These are phyloP conservation scores for Cadophora sp. DNA, from an alignment of 2,329 filamentous ascomycete genomes.

Conservation along the genomic window DNA sequence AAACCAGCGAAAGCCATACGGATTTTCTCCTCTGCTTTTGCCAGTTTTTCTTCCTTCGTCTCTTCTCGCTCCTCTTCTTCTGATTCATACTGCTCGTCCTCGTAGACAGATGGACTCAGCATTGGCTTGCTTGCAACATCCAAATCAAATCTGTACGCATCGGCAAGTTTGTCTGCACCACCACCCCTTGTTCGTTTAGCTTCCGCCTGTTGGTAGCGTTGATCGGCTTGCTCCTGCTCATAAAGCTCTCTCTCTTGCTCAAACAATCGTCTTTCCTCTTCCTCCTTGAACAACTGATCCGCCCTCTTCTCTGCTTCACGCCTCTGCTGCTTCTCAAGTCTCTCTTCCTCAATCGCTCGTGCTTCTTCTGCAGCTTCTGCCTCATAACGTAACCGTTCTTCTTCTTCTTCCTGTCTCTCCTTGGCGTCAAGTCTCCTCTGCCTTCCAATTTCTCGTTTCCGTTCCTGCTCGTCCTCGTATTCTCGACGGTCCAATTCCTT, in stretches of 20 bases:
- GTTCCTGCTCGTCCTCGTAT: slow-evolving; percentile 11
- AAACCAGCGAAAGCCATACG: slow-evolving; percentile 20
- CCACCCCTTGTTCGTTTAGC: not conserved
- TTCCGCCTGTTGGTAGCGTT: slow-evolving; percentile 2
- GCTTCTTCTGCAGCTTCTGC: slow-evolving; percentile 4
- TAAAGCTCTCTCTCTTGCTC: not conserved
- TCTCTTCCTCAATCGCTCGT: slow-evolving; percentile 7
- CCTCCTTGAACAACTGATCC: slow-evolving; percentile 8
- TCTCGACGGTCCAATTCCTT: not conserved
- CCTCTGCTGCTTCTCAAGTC: slow-evolving; percentile 12
- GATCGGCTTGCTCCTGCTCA: not conserved
- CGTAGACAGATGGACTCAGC: slow-evolving; percentile 18
- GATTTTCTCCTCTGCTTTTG: slow-evolving; percentile 22
- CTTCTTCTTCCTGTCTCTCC: slow-evolving; percentile 6
- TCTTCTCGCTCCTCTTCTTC: slow-evolving; percentile 20
- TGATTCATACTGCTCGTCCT: slow-evolving; percentile 3
- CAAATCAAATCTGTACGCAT: slow-evolving; percentile 3
- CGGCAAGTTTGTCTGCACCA: slow-evolving; percentile 4
- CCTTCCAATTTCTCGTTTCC: slow-evolving; percentile 11
- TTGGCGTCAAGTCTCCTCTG: slow-evolving; percentile 9
- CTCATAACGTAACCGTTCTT: not conserved
- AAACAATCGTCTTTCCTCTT: not conserved
- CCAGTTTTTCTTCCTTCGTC: slow-evolving; percentile 19
- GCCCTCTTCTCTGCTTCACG: not conserved
- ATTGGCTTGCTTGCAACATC: not conserved